Base-by-base conservation (phyloP, 352 stramenopile species). In the Pythium coloratum region DNA sequence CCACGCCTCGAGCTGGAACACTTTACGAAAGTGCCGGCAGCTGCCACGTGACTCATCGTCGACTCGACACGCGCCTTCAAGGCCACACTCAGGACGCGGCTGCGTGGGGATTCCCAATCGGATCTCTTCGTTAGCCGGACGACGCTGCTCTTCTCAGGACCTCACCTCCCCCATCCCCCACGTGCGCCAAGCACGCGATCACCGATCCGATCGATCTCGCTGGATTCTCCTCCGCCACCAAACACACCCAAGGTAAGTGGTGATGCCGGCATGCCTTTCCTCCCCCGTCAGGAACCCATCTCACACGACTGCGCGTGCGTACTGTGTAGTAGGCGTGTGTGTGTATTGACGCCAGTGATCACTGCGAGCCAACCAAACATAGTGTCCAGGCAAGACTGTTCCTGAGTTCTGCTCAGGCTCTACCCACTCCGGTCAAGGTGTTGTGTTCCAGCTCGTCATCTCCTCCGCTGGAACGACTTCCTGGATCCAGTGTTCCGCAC, bases 21-120 rank as follows among this genome's bases (percentile, higher is more conserved):
- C 49, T 64, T 70, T 61, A 20, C 30, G 64, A 65, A 70, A 65
- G 38, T 59, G 40, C 28, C 49, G 18, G 50, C 50, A 66, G 64
- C 57, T 70, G 64, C 51, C 34, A 64, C 49, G 38, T 38, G 56
- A 20, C 30, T 18, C 24, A 44, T 50, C 30, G 44, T 32, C 32
- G 24, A 60, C n/a, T 12, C 20, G 20, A 34, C 24, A 32, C 34
- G 20, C 38, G 9, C 24, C 32, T 16, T 24, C 20, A 24, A 24
- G 20, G 20, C 20, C 20, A 24, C 20, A 24, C 20, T 24, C 20
- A 24, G 20, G 20, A 24, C 34, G 55, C 6, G 8, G 6, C 40
- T 20, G 56, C 38, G 34, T 62, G 36, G 3, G 28, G 56, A 62
- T 56, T 16, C 44, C 58, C 58, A 53, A 42, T 38, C 46, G 46